Evolutionary conservation across 805 yeast species (phyloP), one percentile per base, ranked within the genome.

Genomic region (Candida saitoana): DNA sequence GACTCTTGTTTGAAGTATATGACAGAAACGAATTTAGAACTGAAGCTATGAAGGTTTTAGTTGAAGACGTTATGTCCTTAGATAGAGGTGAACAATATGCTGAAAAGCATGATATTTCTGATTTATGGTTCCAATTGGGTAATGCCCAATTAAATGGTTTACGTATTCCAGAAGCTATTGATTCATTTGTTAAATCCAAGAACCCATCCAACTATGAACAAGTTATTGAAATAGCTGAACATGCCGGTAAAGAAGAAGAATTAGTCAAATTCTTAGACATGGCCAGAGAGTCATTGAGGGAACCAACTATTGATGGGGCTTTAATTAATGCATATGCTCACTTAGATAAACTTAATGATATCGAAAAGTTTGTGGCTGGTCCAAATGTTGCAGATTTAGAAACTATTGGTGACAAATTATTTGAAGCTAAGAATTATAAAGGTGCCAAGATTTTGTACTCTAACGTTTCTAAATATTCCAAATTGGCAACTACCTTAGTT

Each of bases 171-270:
- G 98, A 91, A 56, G 88, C 98, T 24, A 85, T 93, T 56, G 82
- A 81, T 42, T 89, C 98, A 5, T 93, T 93, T 62, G 85, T 90
- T 56, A 85, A 80, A 56, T 96, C 98, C 33, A 80, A 84, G 56
- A 96, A 91, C 62, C 93, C 98, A 45, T 77, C 85, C 40, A 88
- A 93, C 71, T 93, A 74, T 59, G 87, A 81, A 43, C 88, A 86
- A 55, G 96, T 91, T 36, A 91, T 93, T 65, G 98, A 93, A 55
- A 86, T 89, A 43, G 59, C 98, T 37, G 95, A 90, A 59, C 95
- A 87, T 56, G 96, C 96, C 27, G 98, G 96, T 49, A 91, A 90
- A 62, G 95, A 82, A 62, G 97, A 91, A 57, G 98, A 93, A 65
- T 79, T 93, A 52, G 73, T 91, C 53, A 82, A 86, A 50, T 93